A percentile compares a stretch with the other conserved stretches of the same genome.
phyloP scores from a whole-genome alignment of 2,329 filamentous ascomycete species.

The Cordyceps pruinosa region DNA sequence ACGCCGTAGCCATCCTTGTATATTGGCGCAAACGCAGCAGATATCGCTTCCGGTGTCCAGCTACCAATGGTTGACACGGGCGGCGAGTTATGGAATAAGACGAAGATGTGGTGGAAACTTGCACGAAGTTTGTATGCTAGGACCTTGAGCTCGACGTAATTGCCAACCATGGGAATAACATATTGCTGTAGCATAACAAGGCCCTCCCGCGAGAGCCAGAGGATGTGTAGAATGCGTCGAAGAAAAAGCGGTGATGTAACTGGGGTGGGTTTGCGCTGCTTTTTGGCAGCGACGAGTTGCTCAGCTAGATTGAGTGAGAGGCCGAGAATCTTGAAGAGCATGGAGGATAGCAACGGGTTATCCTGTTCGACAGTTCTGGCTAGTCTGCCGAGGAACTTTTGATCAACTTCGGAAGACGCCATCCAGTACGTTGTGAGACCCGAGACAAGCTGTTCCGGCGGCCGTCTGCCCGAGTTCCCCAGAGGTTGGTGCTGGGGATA shows the following conservation, averaged over 20 bases:
- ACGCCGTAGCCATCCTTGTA: conserved; percentile 41
- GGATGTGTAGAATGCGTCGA: conserved; percentile 77
- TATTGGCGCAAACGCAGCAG: conserved; percentile 28
- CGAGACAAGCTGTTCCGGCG: conserved; percentile 5
- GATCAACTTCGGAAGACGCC: conserved; percentile 95
- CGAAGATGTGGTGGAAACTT: conserved; percentile 94
- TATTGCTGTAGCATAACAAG: conserved; percentile 81
- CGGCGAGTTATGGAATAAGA: conserved; percentile 89
- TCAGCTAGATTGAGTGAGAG: conserved; percentile 82
- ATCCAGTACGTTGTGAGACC: conserved; percentile 41
- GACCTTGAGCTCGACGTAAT: conserved; percentile 77
- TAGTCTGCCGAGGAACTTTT: conserved; percentile 89
- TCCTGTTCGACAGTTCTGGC: conserved; percentile 71
- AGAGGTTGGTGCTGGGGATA: neutral
- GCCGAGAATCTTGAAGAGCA: conserved; percentile 85
- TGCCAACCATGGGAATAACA: conserved; percentile 75
- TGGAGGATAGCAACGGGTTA: conserved; percentile 71
- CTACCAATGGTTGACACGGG: conserved; percentile 58
- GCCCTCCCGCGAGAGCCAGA: conserved; percentile 92
- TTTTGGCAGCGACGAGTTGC: conserved; percentile 75
- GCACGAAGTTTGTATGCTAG: conserved; percentile 86
- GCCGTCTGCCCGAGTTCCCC: neutral
- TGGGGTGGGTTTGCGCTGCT: conserved; percentile 73
- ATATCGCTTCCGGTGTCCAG: conserved; percentile 39
- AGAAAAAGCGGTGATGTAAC: conserved; percentile 73